phyloP scores from a whole-genome alignment of 768 basidiomycete genomes.

The Ephemerocybe angulata region DNA sequence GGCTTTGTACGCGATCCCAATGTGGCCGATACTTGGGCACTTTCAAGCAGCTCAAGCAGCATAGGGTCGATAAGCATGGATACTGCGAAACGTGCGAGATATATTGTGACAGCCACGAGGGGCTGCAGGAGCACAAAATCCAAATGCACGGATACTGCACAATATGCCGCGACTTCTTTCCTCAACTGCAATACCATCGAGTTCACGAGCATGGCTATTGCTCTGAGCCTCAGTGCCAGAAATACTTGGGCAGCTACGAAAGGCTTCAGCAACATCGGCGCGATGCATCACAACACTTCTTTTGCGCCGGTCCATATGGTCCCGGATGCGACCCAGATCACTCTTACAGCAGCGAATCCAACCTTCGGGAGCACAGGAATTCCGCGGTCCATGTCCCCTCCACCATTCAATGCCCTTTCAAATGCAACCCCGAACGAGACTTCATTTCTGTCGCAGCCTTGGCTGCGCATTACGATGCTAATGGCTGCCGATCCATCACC shows the following conservation, averaged over 20 bases:
- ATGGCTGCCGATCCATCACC: background rate
- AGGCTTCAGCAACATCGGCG: background rate
- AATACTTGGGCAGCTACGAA: background rate
- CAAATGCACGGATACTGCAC: background rate
- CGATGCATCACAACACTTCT: background rate
- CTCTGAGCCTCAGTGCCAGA: background rate
- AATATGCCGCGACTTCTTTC: background rate
- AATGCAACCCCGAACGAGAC: background rate
- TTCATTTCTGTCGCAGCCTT: background rate
- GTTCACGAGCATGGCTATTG: background rate
- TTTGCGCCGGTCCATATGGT: background rate
- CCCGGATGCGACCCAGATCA: background rate
- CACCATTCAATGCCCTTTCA: background rate
- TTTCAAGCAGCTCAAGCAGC: too few relatives aligned
- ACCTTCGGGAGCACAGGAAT: background rate
- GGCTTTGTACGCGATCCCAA: too few relatives aligned
- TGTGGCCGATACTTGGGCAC: too few relatives aligned
- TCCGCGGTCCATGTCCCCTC: background rate
- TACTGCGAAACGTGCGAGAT: too few relatives aligned
- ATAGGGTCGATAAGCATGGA: too few relatives aligned
- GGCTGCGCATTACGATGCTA: background rate
- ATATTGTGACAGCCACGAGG: too few relatives aligned
- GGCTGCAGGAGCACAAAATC: background rate
- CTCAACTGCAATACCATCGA: background rate
- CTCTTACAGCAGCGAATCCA: background rate